Percentiles rank a stretch among this genome's conserved stretches.
Conservation (phyloP, 2,329 filamentous ascomycete species). For the Dissoconium aciculare region DNA sequence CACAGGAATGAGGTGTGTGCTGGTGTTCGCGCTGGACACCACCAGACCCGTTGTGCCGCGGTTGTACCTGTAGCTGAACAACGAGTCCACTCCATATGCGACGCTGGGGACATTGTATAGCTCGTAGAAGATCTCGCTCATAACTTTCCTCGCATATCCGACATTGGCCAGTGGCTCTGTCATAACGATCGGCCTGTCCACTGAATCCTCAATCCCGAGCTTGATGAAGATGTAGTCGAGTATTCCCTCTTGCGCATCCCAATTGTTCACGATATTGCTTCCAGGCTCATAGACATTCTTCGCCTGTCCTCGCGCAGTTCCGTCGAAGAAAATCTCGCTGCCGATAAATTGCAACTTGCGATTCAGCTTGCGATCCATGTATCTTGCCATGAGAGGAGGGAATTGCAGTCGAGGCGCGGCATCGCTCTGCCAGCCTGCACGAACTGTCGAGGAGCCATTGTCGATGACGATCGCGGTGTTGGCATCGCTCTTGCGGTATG, state of each 20-base stretch:
- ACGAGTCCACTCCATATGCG: conserved; percentile 86
- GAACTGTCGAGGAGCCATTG: conserved; percentile 82
- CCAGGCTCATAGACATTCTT: conserved; percentile 83
- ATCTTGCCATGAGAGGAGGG: conserved; percentile 85
- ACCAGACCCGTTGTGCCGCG: conserved; percentile 75
- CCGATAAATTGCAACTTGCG: conserved; percentile 89
- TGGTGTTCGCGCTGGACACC: conserved; percentile 80
- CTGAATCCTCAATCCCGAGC: conserved; percentile 64
- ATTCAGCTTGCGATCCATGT: conserved; percentile 82
- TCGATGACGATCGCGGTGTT: conserved; percentile 84
- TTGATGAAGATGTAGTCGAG: conserved; percentile 93
- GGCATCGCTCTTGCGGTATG: conserved; percentile 49
- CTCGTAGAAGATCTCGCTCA: conserved; percentile 96
- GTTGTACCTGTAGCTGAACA: conserved; percentile 93
- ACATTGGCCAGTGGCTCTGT: conserved; percentile 90
- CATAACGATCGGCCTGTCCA: conserved; percentile 83
- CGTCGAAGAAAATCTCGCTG: conserved; percentile 85
- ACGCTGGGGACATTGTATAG: conserved; percentile 83
- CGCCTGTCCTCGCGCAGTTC: conserved; percentile 78
- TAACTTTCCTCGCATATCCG: conserved; percentile 61
- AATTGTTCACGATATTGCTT: conserved; percentile 85
- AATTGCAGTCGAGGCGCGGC: conserved; percentile 61
- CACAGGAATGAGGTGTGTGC: conserved; percentile 90
- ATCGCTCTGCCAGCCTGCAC: conserved; percentile 94
- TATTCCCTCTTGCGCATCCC: conserved; percentile 93